phyloP scores from a whole-genome alignment of 305 asterid species.

The Solanum hybrid region DNA sequence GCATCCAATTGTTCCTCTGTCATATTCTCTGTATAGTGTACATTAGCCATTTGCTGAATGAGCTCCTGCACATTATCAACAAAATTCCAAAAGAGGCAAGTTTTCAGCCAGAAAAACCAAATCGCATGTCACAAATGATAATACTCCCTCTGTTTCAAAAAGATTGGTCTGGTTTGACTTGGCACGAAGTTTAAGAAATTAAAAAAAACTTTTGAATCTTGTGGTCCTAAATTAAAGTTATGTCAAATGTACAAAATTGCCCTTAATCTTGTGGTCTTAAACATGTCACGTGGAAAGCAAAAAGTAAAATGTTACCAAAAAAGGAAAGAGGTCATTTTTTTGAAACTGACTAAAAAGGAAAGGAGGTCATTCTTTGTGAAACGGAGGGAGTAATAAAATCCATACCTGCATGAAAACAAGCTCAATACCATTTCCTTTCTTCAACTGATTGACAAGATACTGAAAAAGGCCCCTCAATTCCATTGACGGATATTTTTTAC shows the following conservation, averaged over 20 bases:
- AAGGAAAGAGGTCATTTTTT: no score
- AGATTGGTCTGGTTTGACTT: no score
- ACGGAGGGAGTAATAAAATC: not conserved
- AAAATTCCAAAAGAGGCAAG: conserved; percentile 12
- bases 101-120: not conserved
- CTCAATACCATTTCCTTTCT: conserved; percentile 95
- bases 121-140: conserved; percentile 1
- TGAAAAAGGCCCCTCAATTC: conserved; percentile 99
- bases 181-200: no score
- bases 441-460: conserved; percentile 95
- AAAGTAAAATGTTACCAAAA: no score
- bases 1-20: conserved; percentile 98
- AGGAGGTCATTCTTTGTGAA: no score
- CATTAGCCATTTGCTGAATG: conserved; percentile 98
- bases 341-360: no score
- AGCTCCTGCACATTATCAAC: conserved; percentile 63
- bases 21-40: conserved; percentile 98
- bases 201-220: no score
- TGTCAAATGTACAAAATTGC: no score
- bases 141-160: no score
- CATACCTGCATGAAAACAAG: conserved; percentile 92
- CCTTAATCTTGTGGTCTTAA: no score
- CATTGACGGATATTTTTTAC: conserved; percentile 99
- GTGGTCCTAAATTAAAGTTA: no score
- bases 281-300: no score